Percentiles rank a stretch among this genome's conserved stretches.
Evolutionary conservation across 257 asterid genomes (phyloP).

Genomic region (Salvia splendens): DNA sequence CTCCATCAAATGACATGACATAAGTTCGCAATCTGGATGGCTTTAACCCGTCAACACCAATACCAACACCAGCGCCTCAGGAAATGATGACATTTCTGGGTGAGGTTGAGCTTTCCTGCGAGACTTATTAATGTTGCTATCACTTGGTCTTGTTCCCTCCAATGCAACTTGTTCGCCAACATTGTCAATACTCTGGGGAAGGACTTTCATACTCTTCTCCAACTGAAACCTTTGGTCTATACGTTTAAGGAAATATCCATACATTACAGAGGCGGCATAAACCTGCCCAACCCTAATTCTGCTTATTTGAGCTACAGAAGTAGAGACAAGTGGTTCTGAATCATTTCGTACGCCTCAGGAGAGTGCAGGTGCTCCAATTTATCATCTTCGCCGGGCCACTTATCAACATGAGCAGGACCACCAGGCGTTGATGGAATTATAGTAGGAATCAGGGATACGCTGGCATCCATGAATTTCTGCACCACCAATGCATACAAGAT

Average conservation of each 20-base stretch:
- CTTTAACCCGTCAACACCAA: conserved; percentile 55
- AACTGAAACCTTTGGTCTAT: conserved; percentile 93
- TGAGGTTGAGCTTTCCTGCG: conserved; percentile 43
- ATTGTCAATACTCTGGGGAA: conserved; percentile 52
- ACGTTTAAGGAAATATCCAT: conserved; percentile 90
- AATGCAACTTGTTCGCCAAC: conserved; percentile 42
- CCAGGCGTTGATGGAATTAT: conserved; percentile 51
- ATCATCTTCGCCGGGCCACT: conserved; percentile 61
- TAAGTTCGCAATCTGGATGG: conserved; percentile 68
- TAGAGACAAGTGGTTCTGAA: conserved; percentile 75
- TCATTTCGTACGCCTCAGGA: conserved; percentile 88
- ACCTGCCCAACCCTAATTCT: conserved; percentile 87
- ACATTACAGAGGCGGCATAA: conserved; percentile 94
- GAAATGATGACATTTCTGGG: conserved; percentile 66
- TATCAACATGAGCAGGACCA: conserved; percentile 54
- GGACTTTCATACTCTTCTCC: conserved; percentile 78
- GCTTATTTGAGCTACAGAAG: conserved; percentile 63
- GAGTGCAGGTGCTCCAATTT: conserved; percentile 72
- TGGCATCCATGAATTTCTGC: conserved; percentile 88
- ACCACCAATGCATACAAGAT: conserved; percentile 85
- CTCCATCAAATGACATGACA: conserved; percentile 84
- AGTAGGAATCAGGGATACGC: conserved; percentile 65
- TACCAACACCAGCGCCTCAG: conserved; percentile 41
- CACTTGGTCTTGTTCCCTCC: conserved; percentile 40
- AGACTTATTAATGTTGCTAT: conserved; percentile 26